Evolutionary conservation across 148 eudicot species (phyloP), one percentile per base, ranked within the genome.

Genomic region (Chenopodium suecicum): DNA sequence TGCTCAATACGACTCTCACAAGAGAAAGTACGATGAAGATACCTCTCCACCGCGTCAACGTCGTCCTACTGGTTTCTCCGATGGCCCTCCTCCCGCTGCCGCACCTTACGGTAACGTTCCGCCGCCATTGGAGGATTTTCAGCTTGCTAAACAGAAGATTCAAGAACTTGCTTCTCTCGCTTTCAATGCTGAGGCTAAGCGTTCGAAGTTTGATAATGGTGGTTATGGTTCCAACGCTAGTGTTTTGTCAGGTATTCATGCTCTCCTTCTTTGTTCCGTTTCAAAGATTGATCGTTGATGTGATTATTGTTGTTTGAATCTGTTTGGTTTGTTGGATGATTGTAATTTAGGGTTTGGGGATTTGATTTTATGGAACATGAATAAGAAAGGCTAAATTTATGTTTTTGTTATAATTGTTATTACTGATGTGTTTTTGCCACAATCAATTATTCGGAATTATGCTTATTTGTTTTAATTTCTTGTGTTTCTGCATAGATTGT

Each of bases 141-240:
- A 94, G 85, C 58, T 84, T 76, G 90, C 94, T 20, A 93, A 92
- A 86, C 92, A 87, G 82, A 85, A 82, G 78, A 90, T 93, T 22
- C 97, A 93, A 78, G 96, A 93, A 82, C 88, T 95, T 68, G 98
- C 98, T 12, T 91, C 95, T 75, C 90, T 95, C 37, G 77, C 94
- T 29, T 82, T 86, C 67, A 89, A 82, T 71, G 91, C 87, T 12
- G 94, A 91, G 6, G 88, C 93, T 4, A 95, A 95, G 84, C 92
- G 94, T 3, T 86, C 96, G 13, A 92, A 91, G 89, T 88, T 91
- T 62, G 97, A 95, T 11, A 91, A 91, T 79, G 90, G 86, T 27
- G 85, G 89, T n/a, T 86, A 69, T 64, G 78, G 88, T 80, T 79
- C 91, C n/a, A 52, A 31, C 65, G 86, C 84, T 31, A 72, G 9